Evolutionary conservation across 2,329 filamentous ascomycete genomes (phyloP).

Genomic region (Ceratocystis albifundus): DNA sequence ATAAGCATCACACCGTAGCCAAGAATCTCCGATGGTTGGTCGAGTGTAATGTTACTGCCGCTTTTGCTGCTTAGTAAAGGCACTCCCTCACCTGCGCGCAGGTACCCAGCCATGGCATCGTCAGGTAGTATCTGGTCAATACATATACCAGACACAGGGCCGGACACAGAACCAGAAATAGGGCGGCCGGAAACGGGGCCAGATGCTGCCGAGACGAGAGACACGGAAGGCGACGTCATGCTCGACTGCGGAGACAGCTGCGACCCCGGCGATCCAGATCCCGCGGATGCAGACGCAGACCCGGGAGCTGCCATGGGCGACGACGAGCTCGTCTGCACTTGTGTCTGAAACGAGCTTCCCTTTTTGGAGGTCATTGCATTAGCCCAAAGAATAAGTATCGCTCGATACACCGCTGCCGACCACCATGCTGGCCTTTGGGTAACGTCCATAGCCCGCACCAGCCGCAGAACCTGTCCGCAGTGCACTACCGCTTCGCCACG

Average conservation of each 20-base stretch:
- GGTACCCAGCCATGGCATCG: slow-evolving; percentile 31
- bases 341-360: background rate
- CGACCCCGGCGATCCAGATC: slow-evolving; percentile 15
- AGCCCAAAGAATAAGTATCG: slow-evolving; percentile 49
- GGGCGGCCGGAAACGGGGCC: slow-evolving; percentile 10
- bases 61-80: slow-evolving; percentile 31
- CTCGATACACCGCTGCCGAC: slow-evolving; percentile 59
- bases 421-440: slow-evolving; percentile 57
- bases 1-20: slow-evolving; percentile 34
- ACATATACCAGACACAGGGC: slow-evolving; percentile 25
- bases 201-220: slow-evolving; percentile 7
- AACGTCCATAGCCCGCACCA: slow-evolving; percentile 48
- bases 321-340: background rate
- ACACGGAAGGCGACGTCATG: background rate
- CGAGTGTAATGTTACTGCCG: slow-evolving; percentile 30
- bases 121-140: slow-evolving; percentile 36
- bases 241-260: slow-evolving; percentile 14
- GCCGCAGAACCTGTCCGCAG: slow-evolving; percentile 53
- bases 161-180: background rate
- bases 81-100: slow-evolving; percentile 33
- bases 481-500: slow-evolving; percentile 55
- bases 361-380: slow-evolving; percentile 37
- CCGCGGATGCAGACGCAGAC: background rate
- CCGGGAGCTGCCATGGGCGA: background rate
- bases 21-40: slow-evolving; percentile 33